A percentile compares a stretch with the other conserved stretches of the same genome.
Evolutionary conservation across 169 alveolate genomes (phyloP).

Genomic region (Cryptosporidium andersoni): DNA sequence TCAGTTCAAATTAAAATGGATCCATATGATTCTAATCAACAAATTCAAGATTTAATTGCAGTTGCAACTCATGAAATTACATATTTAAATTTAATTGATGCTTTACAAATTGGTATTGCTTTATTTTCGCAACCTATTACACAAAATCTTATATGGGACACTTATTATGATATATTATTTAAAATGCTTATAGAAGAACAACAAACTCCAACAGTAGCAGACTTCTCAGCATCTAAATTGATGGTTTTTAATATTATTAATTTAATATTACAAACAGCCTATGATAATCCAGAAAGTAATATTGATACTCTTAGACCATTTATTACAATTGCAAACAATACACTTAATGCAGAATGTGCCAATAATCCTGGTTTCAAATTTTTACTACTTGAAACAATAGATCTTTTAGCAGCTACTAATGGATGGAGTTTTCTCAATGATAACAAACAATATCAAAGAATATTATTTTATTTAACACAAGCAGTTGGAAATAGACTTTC

Average conservation of each 20-base stretch:
- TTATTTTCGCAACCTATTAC: slow-evolving; percentile 55
- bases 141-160: slow-evolving; percentile 34
- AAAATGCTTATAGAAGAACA: slow-evolving; percentile 50
- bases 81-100: slow-evolving; percentile 33
- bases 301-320: slow-evolving; percentile 56
- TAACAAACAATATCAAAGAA: slow-evolving; percentile 19
- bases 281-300: slow-evolving; percentile 22
- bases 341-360: slow-evolving; percentile 59
- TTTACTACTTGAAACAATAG: slow-evolving; percentile 35
- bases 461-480: slow-evolving; percentile 19
- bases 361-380: slow-evolving; percentile 62
- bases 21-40: neutral
- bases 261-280: slow-evolving; percentile 42
- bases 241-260: slow-evolving; percentile 45
- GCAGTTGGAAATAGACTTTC: slow-evolving; percentile 64
- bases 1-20: slow-evolving; percentile 16
- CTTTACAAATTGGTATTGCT: slow-evolving; percentile 27
- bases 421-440: slow-evolving; percentile 39
- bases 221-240: slow-evolving; percentile 60
- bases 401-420: slow-evolving; percentile 49
- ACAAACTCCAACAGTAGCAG: slow-evolving; percentile 42
- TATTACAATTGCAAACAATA: slow-evolving; percentile 50
- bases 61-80: slow-evolving; percentile 55
- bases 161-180: slow-evolving; percentile 33
- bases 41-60: slow-evolving; percentile 45